Evolutionary conservation across 1,284 basidiomycete species (phyloP).

Genomic region (Pseudozyma thailandica): DNA sequence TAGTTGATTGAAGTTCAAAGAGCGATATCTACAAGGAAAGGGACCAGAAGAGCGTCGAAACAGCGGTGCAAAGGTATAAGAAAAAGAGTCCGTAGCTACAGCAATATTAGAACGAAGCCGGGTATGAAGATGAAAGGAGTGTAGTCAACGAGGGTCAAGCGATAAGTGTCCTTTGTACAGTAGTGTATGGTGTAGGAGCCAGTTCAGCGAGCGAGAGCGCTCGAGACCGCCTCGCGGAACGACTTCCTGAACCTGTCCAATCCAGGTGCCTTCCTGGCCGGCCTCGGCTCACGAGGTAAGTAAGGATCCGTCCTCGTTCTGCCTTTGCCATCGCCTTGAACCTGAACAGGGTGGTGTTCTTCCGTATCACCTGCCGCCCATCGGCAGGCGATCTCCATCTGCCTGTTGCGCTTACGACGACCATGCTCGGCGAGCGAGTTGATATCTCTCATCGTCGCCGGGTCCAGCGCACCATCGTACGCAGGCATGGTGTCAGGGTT

Average conservation of each 20-base stretch:
- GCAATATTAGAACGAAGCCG: not conserved
- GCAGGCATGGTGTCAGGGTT: conserved; percentile 18
- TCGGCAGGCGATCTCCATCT: conserved; percentile 62
- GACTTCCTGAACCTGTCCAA: conserved; percentile 52
- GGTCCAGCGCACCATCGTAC: conserved; percentile 33
- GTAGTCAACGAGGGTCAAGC: not conserved
- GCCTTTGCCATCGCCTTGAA: conserved; percentile 58
- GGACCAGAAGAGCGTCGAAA: not conserved
- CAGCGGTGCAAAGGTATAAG: not conserved
- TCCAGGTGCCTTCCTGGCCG: conserved; percentile 43
- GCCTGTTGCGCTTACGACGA: conserved; percentile 55
- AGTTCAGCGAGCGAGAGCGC: conserved; percentile 38
- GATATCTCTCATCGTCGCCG: conserved; percentile 50
- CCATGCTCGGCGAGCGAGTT: conserved; percentile 52
- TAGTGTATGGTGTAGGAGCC: not conserved
- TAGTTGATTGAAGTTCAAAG: no score
- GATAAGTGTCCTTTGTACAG: not conserved
- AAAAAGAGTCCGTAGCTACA: not conserved
- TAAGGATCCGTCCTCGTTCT: conserved; percentile 58
- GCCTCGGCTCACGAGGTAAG: conserved; percentile 53
- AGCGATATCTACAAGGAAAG: not conserved
- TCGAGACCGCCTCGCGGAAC: conserved; percentile 60
- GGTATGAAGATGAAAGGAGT: not conserved
- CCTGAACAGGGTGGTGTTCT: conserved; percentile 57
- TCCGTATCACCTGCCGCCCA: conserved; percentile 66